Conservation (phyloP, 345 rosid genomes). For the Aegle marmelos region DNA sequence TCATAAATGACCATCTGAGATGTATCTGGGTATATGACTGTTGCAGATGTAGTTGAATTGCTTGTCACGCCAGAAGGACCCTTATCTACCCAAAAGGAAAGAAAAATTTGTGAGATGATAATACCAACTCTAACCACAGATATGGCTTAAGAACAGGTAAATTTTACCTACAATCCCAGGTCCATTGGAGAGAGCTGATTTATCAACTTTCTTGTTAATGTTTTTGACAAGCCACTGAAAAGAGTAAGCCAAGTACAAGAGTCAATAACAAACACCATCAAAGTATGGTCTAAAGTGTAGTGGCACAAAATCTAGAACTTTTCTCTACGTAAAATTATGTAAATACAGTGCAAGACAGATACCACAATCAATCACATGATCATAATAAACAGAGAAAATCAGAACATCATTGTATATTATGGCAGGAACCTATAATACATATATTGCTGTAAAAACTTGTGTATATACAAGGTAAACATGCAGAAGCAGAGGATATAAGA, state of each 20-base stretch:
- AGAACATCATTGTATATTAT: background rate
- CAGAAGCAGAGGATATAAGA: background rate
- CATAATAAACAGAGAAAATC: background rate
- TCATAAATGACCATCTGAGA: conserved; percentile 71
- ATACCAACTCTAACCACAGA: background rate
- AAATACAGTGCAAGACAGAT: background rate
- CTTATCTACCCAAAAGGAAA: conserved; percentile 28
- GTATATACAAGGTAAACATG: background rate
- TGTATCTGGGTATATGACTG: conserved; percentile 61
- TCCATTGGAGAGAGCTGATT: conserved; percentile 45
- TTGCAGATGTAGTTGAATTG: conserved; percentile 41
- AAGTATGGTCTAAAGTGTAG: background rate
- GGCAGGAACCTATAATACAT: background rate
- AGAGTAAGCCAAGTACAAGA: conserved; percentile 7
- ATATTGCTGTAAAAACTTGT: background rate
- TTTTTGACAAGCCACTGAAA: conserved; percentile 72
- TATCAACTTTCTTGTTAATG: conserved; percentile 69
- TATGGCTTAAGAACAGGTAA: conserved; percentile 2
- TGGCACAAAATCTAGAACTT: background rate
- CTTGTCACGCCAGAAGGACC: conserved; percentile 33
- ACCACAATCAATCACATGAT: background rate
- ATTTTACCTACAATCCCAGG: conserved; percentile 43
- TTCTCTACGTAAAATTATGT: too few relatives aligned
- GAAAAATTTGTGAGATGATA: conserved; percentile 9
- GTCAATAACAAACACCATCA: background rate